Conservation (phyloP, 1,284 basidiomycete genomes). For the Sparassis latifolia region DNA sequence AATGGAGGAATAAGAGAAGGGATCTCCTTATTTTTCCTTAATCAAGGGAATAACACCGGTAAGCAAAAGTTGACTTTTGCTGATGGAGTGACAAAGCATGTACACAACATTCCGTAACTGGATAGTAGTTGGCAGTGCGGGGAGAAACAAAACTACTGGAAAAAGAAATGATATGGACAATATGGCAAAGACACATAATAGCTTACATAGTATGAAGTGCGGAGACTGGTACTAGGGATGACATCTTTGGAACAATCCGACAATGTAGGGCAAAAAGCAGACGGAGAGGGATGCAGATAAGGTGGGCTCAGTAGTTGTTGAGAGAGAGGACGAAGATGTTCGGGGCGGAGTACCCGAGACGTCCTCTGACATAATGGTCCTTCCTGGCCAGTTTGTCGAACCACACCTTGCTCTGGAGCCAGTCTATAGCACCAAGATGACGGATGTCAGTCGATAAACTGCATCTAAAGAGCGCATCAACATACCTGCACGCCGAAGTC, state of each 20-base stretch:
- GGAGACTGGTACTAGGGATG: not conserved
- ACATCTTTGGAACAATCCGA: not conserved
- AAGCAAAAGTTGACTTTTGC: no score
- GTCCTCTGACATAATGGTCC: constrained; percentile 47
- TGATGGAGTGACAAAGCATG: no score
- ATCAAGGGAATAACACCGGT: no score
- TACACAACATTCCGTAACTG: no score
- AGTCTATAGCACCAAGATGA: constrained; percentile 40
- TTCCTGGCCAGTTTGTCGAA: constrained; percentile 61
- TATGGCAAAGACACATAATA: no score
- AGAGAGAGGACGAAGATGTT: constrained; percentile 65
- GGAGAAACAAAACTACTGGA: not conserved
- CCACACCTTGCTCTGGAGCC: constrained; percentile 64
- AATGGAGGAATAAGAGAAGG: no score
- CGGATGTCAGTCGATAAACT: not conserved
- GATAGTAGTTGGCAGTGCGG: not conserved
- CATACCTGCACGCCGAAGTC: constrained; percentile 55
- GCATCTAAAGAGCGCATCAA: constrained; percentile 7
- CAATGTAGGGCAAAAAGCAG: not conserved
- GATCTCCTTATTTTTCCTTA: no score
- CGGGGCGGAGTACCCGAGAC: constrained; percentile 69
- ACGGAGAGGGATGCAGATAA: not conserved
- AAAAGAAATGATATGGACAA: not conserved
- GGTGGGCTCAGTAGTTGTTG: not conserved
- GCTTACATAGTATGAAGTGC: not conserved